Base-by-base conservation (phyloP, 164 flowering plant genomes). In the Piper betle region DNA sequence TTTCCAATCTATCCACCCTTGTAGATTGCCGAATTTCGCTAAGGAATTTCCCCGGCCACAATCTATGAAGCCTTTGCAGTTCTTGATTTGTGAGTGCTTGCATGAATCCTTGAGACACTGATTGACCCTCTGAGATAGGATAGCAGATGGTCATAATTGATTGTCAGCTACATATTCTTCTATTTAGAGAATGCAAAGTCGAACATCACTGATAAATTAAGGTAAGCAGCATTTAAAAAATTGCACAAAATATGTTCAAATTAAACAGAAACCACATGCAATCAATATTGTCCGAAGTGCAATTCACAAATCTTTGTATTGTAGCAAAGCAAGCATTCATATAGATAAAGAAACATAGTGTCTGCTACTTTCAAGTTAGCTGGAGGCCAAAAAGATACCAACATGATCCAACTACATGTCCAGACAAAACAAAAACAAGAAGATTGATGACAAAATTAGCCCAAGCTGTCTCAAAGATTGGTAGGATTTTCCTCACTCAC, bases 381-480 rank as follows among this genome's bases (percentile, higher is more conserved):
- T 91, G 97, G 58, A 88, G 71, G 17, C 96, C 97, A 52, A 91
- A 81, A 50, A 91, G 93, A 72, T 91, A 91, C 97, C 97, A 91
- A 73, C 83, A 80, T 13, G 97, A 86, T 3, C 62, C 97, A 85
- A 88, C 87, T 58, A 88, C 79, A 76, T 91, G 97, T 59, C 91
- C 86, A 60, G 94, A 66, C 69, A 91, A 68, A 46, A 86, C 73
- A 68, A 80, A 91, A 11, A 85, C 81, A 69, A 91, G 79, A 68
- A 91, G 90, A 80, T 91, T 91, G 33, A 91, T 86, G 41, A 91
- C 70, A 66, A 91, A 88, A 69, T 88, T 88, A 20, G 91, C 91
- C 94, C 94, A 88, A 62, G 97, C 97, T 25, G 97, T 80, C 81
- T 91, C 97, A 79, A 91, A n/a, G n/a, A n/a, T n/a, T n/a, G n/a